Evolutionary conservation across 768 basidiomycete genomes (phyloP), one percentile per base, ranked within the genome.

Genomic region (Astraeus odoratus): DNA sequence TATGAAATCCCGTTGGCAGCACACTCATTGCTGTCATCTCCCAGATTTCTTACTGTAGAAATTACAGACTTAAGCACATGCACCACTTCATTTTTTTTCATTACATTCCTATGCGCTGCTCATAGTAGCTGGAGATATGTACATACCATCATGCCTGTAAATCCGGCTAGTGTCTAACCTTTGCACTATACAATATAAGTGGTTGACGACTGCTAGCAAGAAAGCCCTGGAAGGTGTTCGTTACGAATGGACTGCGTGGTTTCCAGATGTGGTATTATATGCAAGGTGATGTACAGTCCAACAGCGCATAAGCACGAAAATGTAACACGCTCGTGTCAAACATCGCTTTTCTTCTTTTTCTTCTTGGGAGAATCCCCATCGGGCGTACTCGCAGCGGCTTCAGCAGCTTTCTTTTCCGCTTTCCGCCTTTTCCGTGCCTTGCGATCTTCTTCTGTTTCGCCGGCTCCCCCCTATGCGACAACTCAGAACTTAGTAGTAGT

Each of bases 381-480:
- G 16, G 64, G 67, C 23, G 37, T 67, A 8, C 26, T 3, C 4
- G 36, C 63, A 12, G 71, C 73, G 3, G 63, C 68, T 12, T 57
- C 69, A 34, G 72, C 73, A 18, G 75, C 73, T 30, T 77, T 77
- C 63, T 90, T 90, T 59, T 83, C 83, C 13, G 83, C 88, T 61
- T 87, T 88, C 53, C 72, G 71, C 68, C 82, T 82, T 66, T 81
- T 89, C 58, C 71, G 74, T 27, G 82, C 86, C 66, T 90, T 92
- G 48, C 79, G 77, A 63, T 92, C 86, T 50, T 83, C 86, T 64
- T 88, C 84, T 23, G 86, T 86, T 69, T 92, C 88, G 40, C 72
- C 77, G 57, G 15, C 10, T 24, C 55, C 52, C 51, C 63, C 66
- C 57, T 79, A 39, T 33, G 45, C 15, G 45, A 27, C 22, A 33